phyloP scores from a whole-genome alignment of 1,284 basidiomycete genomes.

The Anthracocystis walkeri region DNA sequence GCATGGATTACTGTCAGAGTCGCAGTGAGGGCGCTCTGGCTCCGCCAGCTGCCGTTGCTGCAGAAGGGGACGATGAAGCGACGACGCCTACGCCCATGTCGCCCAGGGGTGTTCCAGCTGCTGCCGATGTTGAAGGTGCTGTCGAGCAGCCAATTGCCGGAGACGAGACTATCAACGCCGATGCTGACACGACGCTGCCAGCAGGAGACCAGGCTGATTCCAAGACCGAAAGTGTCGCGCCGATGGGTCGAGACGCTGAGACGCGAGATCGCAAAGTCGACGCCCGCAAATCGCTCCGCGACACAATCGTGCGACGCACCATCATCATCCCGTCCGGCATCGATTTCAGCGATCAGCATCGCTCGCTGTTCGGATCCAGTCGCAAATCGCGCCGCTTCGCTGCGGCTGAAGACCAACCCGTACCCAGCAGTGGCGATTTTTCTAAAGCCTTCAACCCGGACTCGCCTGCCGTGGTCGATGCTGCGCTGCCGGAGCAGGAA shows the following conservation, averaged over 20 bases:
- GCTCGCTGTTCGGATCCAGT: constrained; percentile 37
- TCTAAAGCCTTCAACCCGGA: background rate
- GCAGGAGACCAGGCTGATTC: background rate
- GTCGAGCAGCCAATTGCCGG: background rate
- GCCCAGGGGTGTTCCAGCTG: background rate
- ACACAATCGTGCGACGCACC: constrained; percentile 62
- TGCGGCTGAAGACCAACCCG: constrained; percentile 26
- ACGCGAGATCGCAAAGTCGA: background rate
- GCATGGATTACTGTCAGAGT: constrained; percentile 16
- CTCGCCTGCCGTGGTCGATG: background rate
- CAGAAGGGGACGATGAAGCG: constrained; percentile 4
- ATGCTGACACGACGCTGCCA: constrained; percentile 7
- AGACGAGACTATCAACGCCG: constrained; percentile 2
- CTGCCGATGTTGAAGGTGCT: background rate
- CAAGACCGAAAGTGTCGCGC: background rate
- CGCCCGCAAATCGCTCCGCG: constrained; percentile 50
- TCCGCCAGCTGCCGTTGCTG: constrained; percentile 2
- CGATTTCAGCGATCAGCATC: constrained; percentile 35
- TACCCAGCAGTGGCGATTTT: constrained; percentile 15
- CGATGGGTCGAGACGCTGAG: background rate
- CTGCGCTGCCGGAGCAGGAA: constrained; percentile 8
- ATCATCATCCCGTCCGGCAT: constrained; percentile 58
- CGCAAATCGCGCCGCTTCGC: constrained; percentile 51
- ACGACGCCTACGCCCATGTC: constrained; percentile 15
- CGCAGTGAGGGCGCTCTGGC: constrained; percentile 2